These are phyloP conservation scores for Chrysochromulina tobinii DNA, from an alignment of 78 protist species.

Conservation along the genomic window DNA sequence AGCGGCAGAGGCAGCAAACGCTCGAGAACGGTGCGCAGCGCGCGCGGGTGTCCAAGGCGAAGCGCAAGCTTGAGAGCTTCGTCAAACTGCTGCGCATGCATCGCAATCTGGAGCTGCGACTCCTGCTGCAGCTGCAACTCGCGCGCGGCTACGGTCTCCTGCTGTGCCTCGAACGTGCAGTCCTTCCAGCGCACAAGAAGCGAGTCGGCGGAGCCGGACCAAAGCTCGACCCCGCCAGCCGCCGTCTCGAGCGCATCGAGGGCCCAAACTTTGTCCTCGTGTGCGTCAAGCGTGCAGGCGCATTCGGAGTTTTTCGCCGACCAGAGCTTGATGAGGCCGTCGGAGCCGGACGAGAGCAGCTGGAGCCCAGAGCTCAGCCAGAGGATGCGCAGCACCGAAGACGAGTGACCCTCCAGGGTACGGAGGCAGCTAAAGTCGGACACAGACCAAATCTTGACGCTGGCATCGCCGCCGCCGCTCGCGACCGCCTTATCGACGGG, in stretches of 20 bases:
- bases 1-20: no score
- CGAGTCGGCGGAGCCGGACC: constrained; percentile 84
- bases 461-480: constrained; percentile 57
- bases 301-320: constrained; percentile 83
- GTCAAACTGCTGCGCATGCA: not conserved
- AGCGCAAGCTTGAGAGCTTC: not conserved
- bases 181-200: constrained; percentile 65
- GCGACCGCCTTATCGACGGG: constrained; percentile 78
- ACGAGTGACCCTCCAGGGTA: constrained; percentile 89
- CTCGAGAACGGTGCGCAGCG: no score
- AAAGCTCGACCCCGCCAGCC: constrained; percentile 52
- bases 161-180: constrained; percentile 50
- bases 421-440: constrained; percentile 71
- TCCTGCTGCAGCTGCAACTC: constrained; percentile 37
- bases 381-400: constrained; percentile 65
- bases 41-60: no score
- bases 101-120: not conserved
- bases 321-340: constrained; percentile 90
- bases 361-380: constrained; percentile 80
- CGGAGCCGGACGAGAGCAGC: constrained; percentile 67
- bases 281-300: constrained; percentile 80
- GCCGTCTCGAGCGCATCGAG: constrained; percentile 46
- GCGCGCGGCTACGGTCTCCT: constrained; percentile 40
- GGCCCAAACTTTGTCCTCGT: constrained; percentile 87
- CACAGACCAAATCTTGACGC: constrained; percentile 80